Evolutionary conservation across 768 basidiomycete species (phyloP), one percentile per base, ranked within the genome.

Genomic region (Hygrophorus pudorinus): DNA sequence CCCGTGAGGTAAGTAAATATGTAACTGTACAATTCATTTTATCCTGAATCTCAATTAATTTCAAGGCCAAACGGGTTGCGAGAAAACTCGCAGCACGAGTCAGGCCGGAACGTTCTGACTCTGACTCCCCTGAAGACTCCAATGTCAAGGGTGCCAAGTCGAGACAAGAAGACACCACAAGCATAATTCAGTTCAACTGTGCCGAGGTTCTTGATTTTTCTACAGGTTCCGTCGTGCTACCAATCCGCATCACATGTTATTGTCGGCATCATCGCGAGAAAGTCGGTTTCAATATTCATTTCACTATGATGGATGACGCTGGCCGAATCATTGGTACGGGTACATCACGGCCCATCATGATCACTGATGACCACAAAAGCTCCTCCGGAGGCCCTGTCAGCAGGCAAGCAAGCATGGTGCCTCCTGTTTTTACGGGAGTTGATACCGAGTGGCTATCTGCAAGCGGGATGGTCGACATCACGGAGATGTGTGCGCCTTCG

Each of bases 291-390:
- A 82, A 85, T 58, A 79, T 98, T 47, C 82, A 85, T 52, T 85
- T 97, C 59, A 78, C 80, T 14, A 75, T 99, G 71, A 75, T 79
- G 58, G 88, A 96, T 53, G 68, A 80, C 53, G 68, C 65, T 18
- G 93, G 92, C 2, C 75, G 84, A 16, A 63, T 89, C 38, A 78
- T 98, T 42, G 93, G 88, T 11, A 72, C 76, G 6, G 91, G 90
- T 4, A 74, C 70, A 43, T 87, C 91, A 1, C 78, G 81, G 24
- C 90, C 94, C 3, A 92, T 99, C 53, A 93, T 98, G 82, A 98
- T 98, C 52, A 99, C 94, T 1, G 96, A 99, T 66, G 96, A 99
- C 62, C 96, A 99, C 67, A 99, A 99, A 66, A 91, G 88, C 21
- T 20, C 24, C 24, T 24, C 24, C 7, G 24, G 24, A 24, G 24